A percentile compares a stretch with the other conserved stretches of the same genome.
phyloP scores from a whole-genome alignment of 768 basidiomycete genomes.

The Kwoniella botswanensis region DNA sequence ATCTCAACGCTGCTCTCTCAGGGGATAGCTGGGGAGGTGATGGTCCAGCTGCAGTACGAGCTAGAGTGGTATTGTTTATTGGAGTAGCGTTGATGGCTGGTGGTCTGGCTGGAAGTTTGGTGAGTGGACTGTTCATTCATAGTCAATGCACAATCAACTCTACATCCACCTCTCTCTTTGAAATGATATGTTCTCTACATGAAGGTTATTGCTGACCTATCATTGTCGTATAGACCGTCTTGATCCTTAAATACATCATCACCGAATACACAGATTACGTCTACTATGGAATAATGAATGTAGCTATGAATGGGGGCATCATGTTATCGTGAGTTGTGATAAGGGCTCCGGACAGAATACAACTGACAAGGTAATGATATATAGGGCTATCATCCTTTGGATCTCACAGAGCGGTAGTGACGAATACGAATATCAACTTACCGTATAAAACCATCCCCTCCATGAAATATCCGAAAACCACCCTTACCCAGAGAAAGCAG shows the following conservation, averaged over 20 bases:
- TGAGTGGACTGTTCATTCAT: constrained; percentile 61
- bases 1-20: constrained; percentile 70
- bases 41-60: constrained; percentile 85
- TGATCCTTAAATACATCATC: constrained; percentile 88
- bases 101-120: constrained; percentile 94
- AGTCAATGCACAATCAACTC: neutral
- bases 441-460: constrained; percentile 61
- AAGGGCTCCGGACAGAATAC: too few species aligned
- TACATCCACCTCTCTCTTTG: too few species aligned
- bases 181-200: too few species aligned
- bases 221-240: constrained; percentile 69
- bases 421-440: constrained; percentile 93
- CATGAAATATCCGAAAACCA: neutral
- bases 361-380: neutral
- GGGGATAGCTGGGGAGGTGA: constrained; percentile 61
- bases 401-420: constrained; percentile 80
- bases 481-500: neutral
- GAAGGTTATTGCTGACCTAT: neutral
- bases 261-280: constrained; percentile 72
- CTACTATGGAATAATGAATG: constrained; percentile 93
- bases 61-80: constrained; percentile 85
- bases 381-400: constrained; percentile 88
- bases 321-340: constrained; percentile 56
- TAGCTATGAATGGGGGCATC: constrained; percentile 82
- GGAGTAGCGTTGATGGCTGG: constrained; percentile 98